Percentiles rank a stretch among this genome's conserved stretches.
phyloP scores from a whole-genome alignment of 208 protist genomes.

The Trypanosoma avium region DNA sequence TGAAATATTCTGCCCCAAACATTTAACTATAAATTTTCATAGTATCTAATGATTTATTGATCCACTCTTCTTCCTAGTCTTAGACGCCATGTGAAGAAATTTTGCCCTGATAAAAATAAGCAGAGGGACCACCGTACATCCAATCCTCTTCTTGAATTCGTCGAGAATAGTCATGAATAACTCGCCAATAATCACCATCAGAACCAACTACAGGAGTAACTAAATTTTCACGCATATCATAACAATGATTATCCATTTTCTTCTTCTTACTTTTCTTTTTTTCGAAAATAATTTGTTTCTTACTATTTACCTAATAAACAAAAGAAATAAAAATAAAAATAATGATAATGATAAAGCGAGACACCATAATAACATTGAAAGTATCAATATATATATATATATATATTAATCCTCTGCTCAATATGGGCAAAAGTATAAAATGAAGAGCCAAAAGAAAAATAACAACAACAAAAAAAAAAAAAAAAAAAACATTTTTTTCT shows the following conservation, averaged over 20 bases:
- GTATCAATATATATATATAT: neutral
- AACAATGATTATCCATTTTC: constrained; percentile 13
- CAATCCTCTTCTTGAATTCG: constrained; percentile 32
- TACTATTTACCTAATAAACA: neutral
- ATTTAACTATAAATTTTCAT: too few species aligned
- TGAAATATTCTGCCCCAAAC: too few species aligned
- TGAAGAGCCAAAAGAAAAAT: too few species aligned
- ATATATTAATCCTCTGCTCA: too few species aligned
- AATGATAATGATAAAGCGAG: too few species aligned
- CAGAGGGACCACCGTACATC: constrained; percentile 33
- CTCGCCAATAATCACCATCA: constrained; percentile 19
- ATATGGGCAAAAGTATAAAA: too few species aligned
- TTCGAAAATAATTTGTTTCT: too few species aligned
- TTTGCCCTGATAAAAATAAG: constrained; percentile 31
- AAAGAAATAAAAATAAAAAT: neutral
- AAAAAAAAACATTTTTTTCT: neutral
- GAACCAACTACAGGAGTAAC: constrained; percentile 3
- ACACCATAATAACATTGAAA: too few species aligned
- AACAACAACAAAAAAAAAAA: neutral
- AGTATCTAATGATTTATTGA: too few species aligned
- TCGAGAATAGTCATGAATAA: constrained; percentile 30
- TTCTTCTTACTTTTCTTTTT: neutral
- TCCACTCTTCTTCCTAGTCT: too few species aligned
- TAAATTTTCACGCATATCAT: neutral
- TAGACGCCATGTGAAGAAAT: neutral